Conservation (phyloP, 73 alveolate genomes). For the Paramecium primaurelia region DNA sequence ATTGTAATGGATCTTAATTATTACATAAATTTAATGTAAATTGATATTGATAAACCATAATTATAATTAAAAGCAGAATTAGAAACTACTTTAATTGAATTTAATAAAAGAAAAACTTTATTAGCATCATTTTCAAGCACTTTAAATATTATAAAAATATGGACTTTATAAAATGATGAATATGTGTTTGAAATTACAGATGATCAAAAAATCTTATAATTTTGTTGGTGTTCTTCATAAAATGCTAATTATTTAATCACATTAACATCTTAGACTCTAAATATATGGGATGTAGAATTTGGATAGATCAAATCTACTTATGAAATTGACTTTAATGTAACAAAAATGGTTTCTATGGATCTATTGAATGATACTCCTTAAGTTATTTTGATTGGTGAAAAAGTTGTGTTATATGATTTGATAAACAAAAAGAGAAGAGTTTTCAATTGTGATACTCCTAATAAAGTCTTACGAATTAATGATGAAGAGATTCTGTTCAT, state of each 20-base stretch:
- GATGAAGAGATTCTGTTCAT: constrained; percentile 17
- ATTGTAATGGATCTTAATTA: not conserved
- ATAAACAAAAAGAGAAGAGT: constrained; percentile 24
- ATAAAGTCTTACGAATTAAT: not conserved
- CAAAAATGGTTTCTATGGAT: constrained; percentile 11
- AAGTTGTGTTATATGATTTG: not conserved
- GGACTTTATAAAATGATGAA: constrained; percentile 18
- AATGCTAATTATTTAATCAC: constrained; percentile 43
- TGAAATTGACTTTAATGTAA: not conserved
- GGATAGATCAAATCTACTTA: constrained; percentile 23
- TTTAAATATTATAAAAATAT: not conserved
- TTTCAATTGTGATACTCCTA: not conserved
- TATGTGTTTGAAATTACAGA: constrained; percentile 42
- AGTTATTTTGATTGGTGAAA: not conserved
- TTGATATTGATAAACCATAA: not conserved
- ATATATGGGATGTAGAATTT: constrained; percentile 49
- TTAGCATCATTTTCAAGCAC: constrained; percentile 16
- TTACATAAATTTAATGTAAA: not conserved
- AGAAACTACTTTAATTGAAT: constrained; percentile 5
- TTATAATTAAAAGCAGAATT: constrained; percentile 26
- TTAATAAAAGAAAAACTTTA: constrained; percentile 23
- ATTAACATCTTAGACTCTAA: not conserved
- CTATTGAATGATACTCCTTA: constrained; percentile 21
- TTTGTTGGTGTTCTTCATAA: constrained; percentile 50
- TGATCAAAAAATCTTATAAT: constrained; percentile 2